Conservation (phyloP, 306 rosid species). For the Vigna radiata region DNA sequence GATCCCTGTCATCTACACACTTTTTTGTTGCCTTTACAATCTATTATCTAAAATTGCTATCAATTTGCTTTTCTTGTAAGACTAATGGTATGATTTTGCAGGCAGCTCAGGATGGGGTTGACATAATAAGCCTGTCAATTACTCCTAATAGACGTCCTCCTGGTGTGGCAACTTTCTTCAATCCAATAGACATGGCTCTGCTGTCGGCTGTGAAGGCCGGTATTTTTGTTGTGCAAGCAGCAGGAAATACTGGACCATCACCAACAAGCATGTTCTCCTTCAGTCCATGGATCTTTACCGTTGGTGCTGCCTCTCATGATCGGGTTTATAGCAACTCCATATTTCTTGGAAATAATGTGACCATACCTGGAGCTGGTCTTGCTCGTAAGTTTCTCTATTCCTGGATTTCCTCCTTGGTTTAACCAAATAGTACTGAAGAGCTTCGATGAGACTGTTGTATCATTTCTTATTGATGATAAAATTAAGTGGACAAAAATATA, state of each 20-base stretch:
- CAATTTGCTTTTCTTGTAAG: not conserved
- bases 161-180: slow-evolving; percentile 93
- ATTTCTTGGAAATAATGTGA: slow-evolving; percentile 82
- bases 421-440: no score
- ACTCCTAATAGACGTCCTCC: slow-evolving; percentile 98
- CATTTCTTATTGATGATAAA: not conserved
- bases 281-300: slow-evolving; percentile 96
- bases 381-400: slow-evolving; percentile 67
- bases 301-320: slow-evolving; percentile 94
- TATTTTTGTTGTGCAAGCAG: slow-evolving; percentile 96
- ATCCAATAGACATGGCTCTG: slow-evolving; percentile 97
- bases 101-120: slow-evolving; percentile 99
- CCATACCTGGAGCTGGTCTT: slow-evolving; percentile 84
- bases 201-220: slow-evolving; percentile 93
- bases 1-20: not conserved
- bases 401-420: slow-evolving; percentile 2
- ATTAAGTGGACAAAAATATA: not conserved
- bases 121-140: slow-evolving; percentile 85
- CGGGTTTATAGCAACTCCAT: slow-evolving; percentile 83
- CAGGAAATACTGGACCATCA: slow-evolving; percentile 97
- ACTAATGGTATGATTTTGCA: slow-evolving; percentile 44
- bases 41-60: slow-evolving; percentile 21
- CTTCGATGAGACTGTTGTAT: slow-evolving; percentile 10
- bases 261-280: slow-evolving; percentile 94
- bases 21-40: not conserved